These are phyloP conservation scores for Pleurotus eryngii DNA, from an alignment of 768 basidiomycete species.

Conservation along the genomic window DNA sequence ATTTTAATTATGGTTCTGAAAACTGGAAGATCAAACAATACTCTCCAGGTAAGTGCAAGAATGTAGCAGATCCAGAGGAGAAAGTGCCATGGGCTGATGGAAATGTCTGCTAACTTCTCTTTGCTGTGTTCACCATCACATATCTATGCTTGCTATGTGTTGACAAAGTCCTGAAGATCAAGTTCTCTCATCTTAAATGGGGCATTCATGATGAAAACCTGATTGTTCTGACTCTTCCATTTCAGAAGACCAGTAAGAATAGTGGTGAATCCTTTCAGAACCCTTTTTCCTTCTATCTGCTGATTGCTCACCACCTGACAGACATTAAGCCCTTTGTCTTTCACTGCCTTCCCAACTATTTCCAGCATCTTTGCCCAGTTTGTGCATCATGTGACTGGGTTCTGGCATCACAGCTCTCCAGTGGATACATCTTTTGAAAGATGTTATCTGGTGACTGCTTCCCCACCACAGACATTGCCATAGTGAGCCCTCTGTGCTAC, in stretches of 20 bases:
- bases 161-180: constrained; percentile 32
- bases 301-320: constrained; percentile 2
- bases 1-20: not conserved
- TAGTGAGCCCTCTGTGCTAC: constrained; percentile 16
- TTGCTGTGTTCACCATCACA: constrained; percentile 27
- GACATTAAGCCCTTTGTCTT: constrained; percentile 29
- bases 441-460: constrained; percentile 26
- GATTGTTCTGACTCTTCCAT: constrained; percentile 20
- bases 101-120: constrained; percentile 20
- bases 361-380: constrained; percentile 32
- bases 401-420: constrained; percentile 10
- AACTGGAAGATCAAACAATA: not conserved
- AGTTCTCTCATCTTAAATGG: constrained; percentile 20
- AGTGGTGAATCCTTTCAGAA: constrained; percentile 17
- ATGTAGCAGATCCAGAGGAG: constrained; percentile 11
- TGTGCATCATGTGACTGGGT: constrained; percentile 30
- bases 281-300: not conserved
- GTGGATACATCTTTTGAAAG: constrained; percentile 30
- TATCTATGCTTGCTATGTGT: constrained; percentile 31
- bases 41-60: not conserved
- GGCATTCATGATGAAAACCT: no score
- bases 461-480: constrained; percentile 12
- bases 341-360: constrained; percentile 15
- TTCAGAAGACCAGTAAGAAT: constrained; percentile 25
- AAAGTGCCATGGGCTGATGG: constrained; percentile 25